Conservation (phyloP, 1,284 basidiomycete genomes). For the Tylopilus orsonianus region DNA sequence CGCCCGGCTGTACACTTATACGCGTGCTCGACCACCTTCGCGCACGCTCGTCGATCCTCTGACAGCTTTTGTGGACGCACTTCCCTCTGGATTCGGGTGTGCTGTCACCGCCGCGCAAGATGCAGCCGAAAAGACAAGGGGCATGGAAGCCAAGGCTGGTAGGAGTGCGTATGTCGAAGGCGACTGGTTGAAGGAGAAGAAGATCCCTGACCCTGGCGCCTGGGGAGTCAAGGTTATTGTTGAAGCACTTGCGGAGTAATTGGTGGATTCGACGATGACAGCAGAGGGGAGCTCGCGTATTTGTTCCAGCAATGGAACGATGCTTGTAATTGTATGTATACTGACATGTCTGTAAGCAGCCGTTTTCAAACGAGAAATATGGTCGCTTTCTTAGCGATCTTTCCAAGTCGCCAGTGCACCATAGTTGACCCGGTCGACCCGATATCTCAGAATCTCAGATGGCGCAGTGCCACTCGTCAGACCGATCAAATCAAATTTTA, state of each 20-base stretch:
- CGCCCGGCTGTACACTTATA: slow-evolving; percentile 80
- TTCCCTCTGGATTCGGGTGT: slow-evolving; percentile 42
- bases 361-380: neutral
- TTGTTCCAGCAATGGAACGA: neutral
- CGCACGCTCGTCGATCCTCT: slow-evolving; percentile 92
- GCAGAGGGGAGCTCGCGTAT: neutral
- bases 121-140: slow-evolving; percentile 73
- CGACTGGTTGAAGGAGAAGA: slow-evolving; percentile 64
- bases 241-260: slow-evolving; percentile 45
- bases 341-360: neutral
- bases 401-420: no score
- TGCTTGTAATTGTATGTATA: neutral
- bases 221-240: slow-evolving; percentile 85
- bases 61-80: slow-evolving; percentile 68
- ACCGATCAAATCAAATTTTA: no score
- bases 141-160: slow-evolving; percentile 84
- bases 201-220: slow-evolving; percentile 86
- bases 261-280: no score
- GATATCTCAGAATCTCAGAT: no score
- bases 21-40: slow-evolving; percentile 84
- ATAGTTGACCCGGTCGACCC: no score
- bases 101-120: slow-evolving; percentile 66
- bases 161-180: slow-evolving; percentile 87
- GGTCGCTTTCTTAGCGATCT: neutral
- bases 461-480: no score